Evolutionary conservation across 768 basidiomycete species (phyloP).

Genomic region (Naganishia vishniacii): DNA sequence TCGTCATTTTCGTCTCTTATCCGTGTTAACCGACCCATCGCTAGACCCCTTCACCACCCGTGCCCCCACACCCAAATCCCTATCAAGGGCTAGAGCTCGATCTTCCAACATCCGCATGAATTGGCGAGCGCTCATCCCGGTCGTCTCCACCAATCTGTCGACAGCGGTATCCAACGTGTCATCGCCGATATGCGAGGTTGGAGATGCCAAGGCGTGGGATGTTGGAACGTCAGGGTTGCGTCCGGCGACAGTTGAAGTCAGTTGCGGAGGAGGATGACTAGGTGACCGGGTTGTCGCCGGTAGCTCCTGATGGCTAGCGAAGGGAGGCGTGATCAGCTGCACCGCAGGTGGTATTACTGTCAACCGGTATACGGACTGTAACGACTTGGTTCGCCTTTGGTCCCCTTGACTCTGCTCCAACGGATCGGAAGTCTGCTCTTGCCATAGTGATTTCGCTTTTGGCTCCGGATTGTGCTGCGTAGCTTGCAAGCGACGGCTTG

Average conservation of each 20-base stretch:
- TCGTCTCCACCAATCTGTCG: conserved; percentile 15
- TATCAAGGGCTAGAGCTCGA: conserved; percentile 1
- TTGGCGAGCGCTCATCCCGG: conserved; percentile 20
- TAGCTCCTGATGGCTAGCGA: no score
- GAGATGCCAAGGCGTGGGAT: background rate
- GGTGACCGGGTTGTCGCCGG: no score
- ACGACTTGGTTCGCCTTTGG: background rate
- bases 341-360: background rate
- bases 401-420: background rate
- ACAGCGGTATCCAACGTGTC: background rate
- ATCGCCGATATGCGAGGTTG: background rate
- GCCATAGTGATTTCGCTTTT: background rate
- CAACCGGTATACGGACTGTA: background rate
- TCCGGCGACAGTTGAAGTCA: no score
- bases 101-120: conserved; percentile 25
- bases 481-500: no score
- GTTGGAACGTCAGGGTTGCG: background rate
- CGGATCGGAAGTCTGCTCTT: background rate
- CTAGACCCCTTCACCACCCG: background rate
- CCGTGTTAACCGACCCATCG: no score
- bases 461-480: no score
- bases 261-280: no score
- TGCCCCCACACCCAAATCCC: background rate
- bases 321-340: no score
- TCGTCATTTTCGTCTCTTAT: no score